Percentiles rank a stretch among this genome's conserved stretches.
Evolutionary conservation across 2,329 filamentous ascomycete genomes (phyloP).

Genomic region (Lasiodiplodia theobromae): DNA sequence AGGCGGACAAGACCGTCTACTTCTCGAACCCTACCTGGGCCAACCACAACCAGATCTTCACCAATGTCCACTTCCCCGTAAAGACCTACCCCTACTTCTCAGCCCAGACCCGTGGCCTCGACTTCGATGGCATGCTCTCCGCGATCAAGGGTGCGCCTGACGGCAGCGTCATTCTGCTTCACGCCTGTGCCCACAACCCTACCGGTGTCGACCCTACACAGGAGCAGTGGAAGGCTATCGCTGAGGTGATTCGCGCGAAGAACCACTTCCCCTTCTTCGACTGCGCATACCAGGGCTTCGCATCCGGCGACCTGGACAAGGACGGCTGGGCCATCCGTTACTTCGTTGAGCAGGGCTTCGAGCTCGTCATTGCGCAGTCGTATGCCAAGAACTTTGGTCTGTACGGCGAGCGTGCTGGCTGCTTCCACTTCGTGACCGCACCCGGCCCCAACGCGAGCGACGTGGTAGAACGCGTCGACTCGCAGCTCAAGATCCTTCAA

Average conservation of each 20-base stretch:
- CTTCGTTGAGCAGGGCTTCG: constrained; percentile 92
- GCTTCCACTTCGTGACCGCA: constrained; percentile 89
- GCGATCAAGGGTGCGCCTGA: constrained; percentile 73
- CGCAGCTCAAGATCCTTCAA: constrained; percentile 92
- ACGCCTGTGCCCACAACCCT: constrained; percentile 97
- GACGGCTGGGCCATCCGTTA: constrained; percentile 94
- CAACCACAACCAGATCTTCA: constrained; percentile 99
- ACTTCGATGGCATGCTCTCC: constrained; percentile 86
- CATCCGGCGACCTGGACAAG: constrained; percentile 82
- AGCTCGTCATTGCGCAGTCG: constrained; percentile 60
- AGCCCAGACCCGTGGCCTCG: constrained; percentile 85
- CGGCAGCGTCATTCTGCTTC: constrained; percentile 85
- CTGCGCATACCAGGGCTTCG: constrained; percentile 96
- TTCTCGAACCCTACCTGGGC: constrained; percentile 96
- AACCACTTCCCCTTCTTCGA: constrained; percentile 98
- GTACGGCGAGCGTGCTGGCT: constrained; percentile 94
- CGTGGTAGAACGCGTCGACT: constrained; percentile 71
- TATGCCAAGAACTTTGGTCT: constrained; percentile 73
- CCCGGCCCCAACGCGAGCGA: constrained; percentile 71
- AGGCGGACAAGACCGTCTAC: constrained; percentile 78
- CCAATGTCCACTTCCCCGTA: constrained; percentile 80
- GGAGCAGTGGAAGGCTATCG: constrained; percentile 94
- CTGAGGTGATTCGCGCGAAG: constrained; percentile 75
- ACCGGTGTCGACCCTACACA: constrained; percentile 94
- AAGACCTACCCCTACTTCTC: constrained; percentile 94